Base-by-base conservation (phyloP, 1,284 basidiomycete genomes). In the Cryptococcus sp. region DNA sequence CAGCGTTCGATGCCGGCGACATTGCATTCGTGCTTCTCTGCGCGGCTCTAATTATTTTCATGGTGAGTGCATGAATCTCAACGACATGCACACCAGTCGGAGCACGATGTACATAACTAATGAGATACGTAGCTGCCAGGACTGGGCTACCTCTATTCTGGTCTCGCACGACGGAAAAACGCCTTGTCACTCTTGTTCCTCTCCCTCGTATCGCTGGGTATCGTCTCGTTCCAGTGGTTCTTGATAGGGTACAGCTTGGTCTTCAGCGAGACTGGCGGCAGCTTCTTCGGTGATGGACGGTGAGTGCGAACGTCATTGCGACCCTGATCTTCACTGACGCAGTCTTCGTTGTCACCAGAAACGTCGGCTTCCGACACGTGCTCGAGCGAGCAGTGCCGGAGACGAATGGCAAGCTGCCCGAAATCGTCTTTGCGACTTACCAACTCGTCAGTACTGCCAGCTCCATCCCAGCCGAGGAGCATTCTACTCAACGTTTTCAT, bases 61-160 rank as follows among this genome's bases (percentile, higher is more conserved):
- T 82, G 77, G 72, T 73, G 54, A 42, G 72, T 66, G 27, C 13
- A 35, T 35, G 30, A 4, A 35, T 5, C 3, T 8, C 30, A 35
- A 4, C 5, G 2, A 35, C 13, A 35, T 35, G 13, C 8, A 35
- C 30, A 35, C 7, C 7, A 10, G 30, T 35, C 13, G 30, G 4
- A 25, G 25, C 25, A 25, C 25, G 30, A 35, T 35, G 30, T 8
- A 5, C 13, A 35, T 35, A 5, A 8, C 35, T 49, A 42, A 57
- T 47, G 54, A 41, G 59, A 2, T 67, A 38, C 43, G 82, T 63
- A 85, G 90, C 77, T 91, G 47, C 73, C 73, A 16, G 76, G 73
- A 46, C 78, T 82, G 64, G 90, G 90, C 2, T 94, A 93, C 81
- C 85, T 94, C 30, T 95, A 95, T 78, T 91, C 91, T 43, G 92